These are phyloP conservation scores for Aspergillus chevalieri DNA, from an alignment of 2,329 filamentous ascomycete species.

Conservation along the genomic window DNA sequence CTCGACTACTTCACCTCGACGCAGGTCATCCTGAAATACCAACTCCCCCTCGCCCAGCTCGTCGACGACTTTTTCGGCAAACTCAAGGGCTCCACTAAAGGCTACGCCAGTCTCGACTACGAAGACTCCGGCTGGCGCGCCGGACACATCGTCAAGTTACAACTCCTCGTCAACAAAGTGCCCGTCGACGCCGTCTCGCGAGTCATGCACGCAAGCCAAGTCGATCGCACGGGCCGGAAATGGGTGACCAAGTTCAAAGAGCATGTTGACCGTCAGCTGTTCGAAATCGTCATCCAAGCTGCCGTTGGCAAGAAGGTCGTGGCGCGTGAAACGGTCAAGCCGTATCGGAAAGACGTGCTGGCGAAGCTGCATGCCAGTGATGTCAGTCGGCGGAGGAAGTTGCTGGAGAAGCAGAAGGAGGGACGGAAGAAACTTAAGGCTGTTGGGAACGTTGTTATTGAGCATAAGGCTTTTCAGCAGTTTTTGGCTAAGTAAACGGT, in stretches of 20 bases:
- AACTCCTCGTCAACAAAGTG: conserved; percentile 85
- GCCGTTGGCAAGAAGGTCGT: conserved; percentile 75
- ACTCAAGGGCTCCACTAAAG: conserved; percentile 86
- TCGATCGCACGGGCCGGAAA: conserved; percentile 68
- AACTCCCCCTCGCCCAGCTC: conserved; percentile 77
- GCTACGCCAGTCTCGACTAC: conserved; percentile 93
- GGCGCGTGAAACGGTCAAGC: conserved; percentile 90
- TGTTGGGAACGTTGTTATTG: conserved; percentile 85
- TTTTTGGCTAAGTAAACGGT: conserved; percentile 69
- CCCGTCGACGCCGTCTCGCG: conserved; percentile 93
- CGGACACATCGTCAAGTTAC: conserved; percentile 78
- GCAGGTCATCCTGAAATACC: conserved; percentile 92
- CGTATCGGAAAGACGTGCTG: conserved; percentile 91
- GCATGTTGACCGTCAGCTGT: conserved; percentile 94
- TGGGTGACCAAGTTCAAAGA: conserved; percentile 98
- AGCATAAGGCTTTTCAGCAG: conserved; percentile 89
- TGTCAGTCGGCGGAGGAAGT: conserved; percentile 71
- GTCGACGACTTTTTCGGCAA: conserved; percentile 98
- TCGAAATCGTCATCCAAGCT: conserved; percentile 92
- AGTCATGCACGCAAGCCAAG: conserved; percentile 76
- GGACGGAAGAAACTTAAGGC: conserved; percentile 77
- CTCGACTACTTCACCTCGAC: conserved; percentile 86
- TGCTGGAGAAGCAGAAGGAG: conserved; percentile 95
- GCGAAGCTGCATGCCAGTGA: conserved; percentile 91
- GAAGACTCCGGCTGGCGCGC: conserved; percentile 85